Percentiles rank a stretch among this genome's conserved stretches.
phyloP scores from a whole-genome alignment of 768 basidiomycete genomes.

The Boletus rex-veris region DNA sequence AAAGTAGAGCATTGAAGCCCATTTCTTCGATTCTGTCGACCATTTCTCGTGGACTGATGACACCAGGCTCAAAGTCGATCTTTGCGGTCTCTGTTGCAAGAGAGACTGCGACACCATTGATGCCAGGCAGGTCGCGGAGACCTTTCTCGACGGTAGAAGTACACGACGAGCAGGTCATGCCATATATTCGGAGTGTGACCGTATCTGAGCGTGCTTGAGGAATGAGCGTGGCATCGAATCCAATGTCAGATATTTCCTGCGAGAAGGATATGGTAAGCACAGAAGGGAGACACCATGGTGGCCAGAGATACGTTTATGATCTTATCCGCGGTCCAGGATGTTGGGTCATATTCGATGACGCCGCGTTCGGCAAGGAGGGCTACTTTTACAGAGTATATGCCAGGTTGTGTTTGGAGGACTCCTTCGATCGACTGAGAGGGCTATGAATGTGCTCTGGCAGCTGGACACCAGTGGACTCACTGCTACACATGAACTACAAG shows the following conservation, averaged over 20 bases:
- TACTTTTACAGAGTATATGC: constrained; percentile 91
- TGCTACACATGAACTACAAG: constrained; percentile 86
- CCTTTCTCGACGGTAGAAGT: constrained; percentile 72
- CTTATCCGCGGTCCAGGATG: constrained; percentile 75
- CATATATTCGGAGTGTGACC: constrained; percentile 77
- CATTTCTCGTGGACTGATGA: constrained; percentile 81
- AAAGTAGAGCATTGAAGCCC: constrained; percentile 87
- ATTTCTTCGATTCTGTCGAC: constrained; percentile 84
- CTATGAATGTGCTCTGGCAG: neutral
- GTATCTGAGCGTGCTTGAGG: constrained; percentile 61
- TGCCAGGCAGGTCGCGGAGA: constrained; percentile 67
- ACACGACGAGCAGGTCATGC: constrained; percentile 89
- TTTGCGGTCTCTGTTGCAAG: constrained; percentile 74
- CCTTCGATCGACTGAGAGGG: constrained; percentile 71
- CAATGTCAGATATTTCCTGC: constrained; percentile 90
- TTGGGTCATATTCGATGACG: constrained; percentile 83
- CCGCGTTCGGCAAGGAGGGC: constrained; percentile 95
- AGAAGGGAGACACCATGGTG: neutral
- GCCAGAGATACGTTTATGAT: constrained; percentile 55
- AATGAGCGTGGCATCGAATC: constrained; percentile 83
- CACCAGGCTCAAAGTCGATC: constrained; percentile 66
- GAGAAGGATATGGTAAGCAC: constrained; percentile 3
- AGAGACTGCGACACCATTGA: constrained; percentile 67
- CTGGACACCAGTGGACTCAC: constrained; percentile 37
- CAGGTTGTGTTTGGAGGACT: constrained; percentile 76